phyloP scores from a whole-genome alignment of 257 asterid species.

The Striga asiatica region DNA sequence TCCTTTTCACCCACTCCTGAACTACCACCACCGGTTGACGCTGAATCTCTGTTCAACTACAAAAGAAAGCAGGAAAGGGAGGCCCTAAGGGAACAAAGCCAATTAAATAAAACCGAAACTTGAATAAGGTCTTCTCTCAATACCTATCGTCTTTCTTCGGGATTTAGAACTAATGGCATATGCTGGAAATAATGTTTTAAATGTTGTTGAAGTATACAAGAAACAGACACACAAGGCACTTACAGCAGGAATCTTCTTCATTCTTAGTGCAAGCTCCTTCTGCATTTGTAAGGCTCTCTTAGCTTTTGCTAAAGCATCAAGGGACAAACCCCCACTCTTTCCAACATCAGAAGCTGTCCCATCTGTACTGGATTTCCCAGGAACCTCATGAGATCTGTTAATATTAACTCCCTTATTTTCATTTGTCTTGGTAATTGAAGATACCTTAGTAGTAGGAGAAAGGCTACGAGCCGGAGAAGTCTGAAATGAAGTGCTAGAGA shows the following conservation, averaged over 20 bases:
- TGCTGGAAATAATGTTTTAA: neutral
- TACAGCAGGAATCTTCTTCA: slow-evolving; percentile 68
- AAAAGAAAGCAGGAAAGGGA: slow-evolving; percentile 11
- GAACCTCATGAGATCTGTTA: slow-evolving; percentile 99
- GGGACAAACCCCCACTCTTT: slow-evolving; percentile 65
- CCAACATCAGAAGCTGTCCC: slow-evolving; percentile 66
- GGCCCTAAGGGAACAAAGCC: slow-evolving; percentile 5
- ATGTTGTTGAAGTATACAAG: neutral
- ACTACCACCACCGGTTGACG: slow-evolving; percentile 34
- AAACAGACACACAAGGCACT: slow-evolving; percentile 21
- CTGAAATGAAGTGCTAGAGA: slow-evolving; percentile 34
- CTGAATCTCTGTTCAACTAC: slow-evolving; percentile 58
- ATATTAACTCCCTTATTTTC: slow-evolving; percentile 98
- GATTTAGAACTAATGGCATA: neutral
- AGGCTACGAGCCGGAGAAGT: slow-evolving; percentile 25
- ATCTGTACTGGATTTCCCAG: slow-evolving; percentile 99
- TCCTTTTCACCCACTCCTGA: slow-evolving; percentile 33
- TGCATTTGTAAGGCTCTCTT: slow-evolving; percentile 72
- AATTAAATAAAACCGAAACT: neutral
- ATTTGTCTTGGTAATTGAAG: slow-evolving; percentile 85
- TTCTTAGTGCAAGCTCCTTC: slow-evolving; percentile 64
- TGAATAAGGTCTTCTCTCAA: neutral
- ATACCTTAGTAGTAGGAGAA: slow-evolving; percentile 81
- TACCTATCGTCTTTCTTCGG: too few species aligned
- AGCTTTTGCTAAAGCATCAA: slow-evolving; percentile 85